Percentiles rank a stretch among this genome's conserved stretches.
phyloP scores from a whole-genome alignment of 163 green algal genomes.

The Scenedesmus sp. region DNA sequence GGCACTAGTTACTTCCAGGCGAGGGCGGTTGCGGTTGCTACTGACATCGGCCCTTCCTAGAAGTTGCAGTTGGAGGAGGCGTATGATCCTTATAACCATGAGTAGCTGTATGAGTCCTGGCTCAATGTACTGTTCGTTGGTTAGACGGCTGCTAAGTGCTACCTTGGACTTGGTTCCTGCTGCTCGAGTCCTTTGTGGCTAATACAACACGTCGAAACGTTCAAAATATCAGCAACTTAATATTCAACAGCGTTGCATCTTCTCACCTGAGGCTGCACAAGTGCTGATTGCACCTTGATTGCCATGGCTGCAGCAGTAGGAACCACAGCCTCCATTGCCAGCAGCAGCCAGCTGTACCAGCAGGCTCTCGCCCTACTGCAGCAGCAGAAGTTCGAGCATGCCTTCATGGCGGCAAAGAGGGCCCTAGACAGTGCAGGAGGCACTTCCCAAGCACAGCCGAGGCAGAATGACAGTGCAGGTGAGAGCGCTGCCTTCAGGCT shows the following conservation, averaged over 20 bases:
- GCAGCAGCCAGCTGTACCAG: constrained; percentile 8
- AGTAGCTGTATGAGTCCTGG: not conserved
- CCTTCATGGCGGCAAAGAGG: constrained; percentile 39
- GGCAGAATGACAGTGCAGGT: not conserved
- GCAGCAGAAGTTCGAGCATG: not conserved
- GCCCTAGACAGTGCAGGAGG: constrained; percentile 22
- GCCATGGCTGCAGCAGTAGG: not conserved
- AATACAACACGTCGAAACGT: too few species aligned
- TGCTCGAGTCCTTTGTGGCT: too few species aligned
- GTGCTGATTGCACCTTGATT: not conserved
- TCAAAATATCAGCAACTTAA: too few species aligned
- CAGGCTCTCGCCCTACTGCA: not conserved
- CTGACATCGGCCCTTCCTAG: not conserved
- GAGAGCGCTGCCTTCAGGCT: not conserved
- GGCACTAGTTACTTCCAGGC: not conserved
- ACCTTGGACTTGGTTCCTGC: too few species aligned
- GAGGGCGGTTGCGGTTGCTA: not conserved
- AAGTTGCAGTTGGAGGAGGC: not conserved
- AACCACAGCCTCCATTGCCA: not conserved
- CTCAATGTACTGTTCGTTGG: not conserved
- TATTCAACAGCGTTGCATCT: too few species aligned
- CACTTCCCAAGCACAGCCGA: not conserved
- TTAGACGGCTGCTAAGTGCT: too few species aligned
- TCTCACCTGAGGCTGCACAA: not conserved
- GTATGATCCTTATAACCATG: not conserved